Evolutionary conservation across 331 rosid species (phyloP).

Genomic region (Rosa hybrid): DNA sequence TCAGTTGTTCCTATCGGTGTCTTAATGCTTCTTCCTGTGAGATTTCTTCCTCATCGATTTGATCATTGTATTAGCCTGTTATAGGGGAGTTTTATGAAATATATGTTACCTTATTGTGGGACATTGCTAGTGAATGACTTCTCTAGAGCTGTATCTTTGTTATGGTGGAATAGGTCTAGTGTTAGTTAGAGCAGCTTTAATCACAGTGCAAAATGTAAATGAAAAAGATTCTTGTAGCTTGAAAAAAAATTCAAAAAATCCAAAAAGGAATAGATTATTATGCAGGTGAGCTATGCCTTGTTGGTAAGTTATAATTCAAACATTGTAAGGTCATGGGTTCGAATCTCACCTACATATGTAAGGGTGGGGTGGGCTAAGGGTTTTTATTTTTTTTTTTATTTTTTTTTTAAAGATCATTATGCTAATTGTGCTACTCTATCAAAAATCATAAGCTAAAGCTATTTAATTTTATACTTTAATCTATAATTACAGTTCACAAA

Average conservation of each 20-base stretch:
- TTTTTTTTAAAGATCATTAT: too few species aligned
- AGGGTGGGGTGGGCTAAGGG: too few species aligned
- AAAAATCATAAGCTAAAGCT: neutral
- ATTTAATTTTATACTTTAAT: neutral
- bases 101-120: neutral
- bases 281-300: too few species aligned
- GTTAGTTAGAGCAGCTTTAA: neutral
- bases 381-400: too few species aligned
- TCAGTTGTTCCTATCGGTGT: slow-evolving; percentile 96
- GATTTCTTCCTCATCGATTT: slow-evolving; percentile 28
- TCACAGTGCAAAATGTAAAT: neutral
- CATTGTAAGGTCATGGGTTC: too few species aligned
- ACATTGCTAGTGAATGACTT: neutral
- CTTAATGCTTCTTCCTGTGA: slow-evolving; percentile 96
- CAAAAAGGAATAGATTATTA: neutral
- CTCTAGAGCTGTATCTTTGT: neutral
- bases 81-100: neutral
- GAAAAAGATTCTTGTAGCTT: neutral
- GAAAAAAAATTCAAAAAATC: neutral
- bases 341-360: too few species aligned
- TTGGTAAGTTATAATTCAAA: too few species aligned
- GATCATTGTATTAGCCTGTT: slow-evolving; percentile 3
- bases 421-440: neutral
- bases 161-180: slow-evolving; percentile 4
- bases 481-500: neutral